Evolutionary conservation across 2,329 filamentous ascomycete species (phyloP).

Genomic region (Exophiala calicioides): DNA sequence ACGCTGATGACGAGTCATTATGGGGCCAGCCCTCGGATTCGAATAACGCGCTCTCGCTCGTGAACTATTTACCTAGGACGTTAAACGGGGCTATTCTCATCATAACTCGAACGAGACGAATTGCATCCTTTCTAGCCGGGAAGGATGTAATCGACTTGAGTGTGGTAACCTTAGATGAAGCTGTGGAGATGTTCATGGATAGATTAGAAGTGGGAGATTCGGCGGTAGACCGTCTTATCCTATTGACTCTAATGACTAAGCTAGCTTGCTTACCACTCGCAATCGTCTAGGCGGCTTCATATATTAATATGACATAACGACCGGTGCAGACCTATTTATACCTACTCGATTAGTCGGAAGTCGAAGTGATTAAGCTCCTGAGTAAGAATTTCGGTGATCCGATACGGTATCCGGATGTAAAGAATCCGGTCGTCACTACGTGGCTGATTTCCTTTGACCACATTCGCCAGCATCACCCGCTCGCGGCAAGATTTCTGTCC

Average conservation of each 20-base stretch:
- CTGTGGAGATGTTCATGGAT: slow-evolving; percentile 34
- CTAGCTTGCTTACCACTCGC: slow-evolving; percentile 33
- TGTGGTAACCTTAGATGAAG: slow-evolving; percentile 1
- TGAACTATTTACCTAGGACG: slow-evolving; percentile 27
- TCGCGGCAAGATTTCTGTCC: slow-evolving; percentile 40
- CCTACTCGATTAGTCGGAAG: slow-evolving; percentile 31
- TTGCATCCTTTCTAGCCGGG: slow-evolving; percentile 27
- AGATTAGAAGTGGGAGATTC: slow-evolving; percentile 8
- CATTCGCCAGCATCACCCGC: slow-evolving; percentile 34
- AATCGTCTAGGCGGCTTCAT: slow-evolving; percentile 33
- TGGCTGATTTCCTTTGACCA: slow-evolving; percentile 43
- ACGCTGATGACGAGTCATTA: slow-evolving; percentile 15
- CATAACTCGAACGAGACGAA: slow-evolving; percentile 33
- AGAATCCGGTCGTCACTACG: slow-evolving; percentile 40
- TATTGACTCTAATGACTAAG: slow-evolving; percentile 20
- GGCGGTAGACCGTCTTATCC: slow-evolving; percentile 12
- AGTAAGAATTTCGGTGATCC: slow-evolving; percentile 38
- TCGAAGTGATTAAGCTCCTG: slow-evolving; percentile 35
- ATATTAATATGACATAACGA: slow-evolving; percentile 22
- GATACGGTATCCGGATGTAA: slow-evolving; percentile 33
- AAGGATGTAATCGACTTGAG: slow-evolving; percentile 3
- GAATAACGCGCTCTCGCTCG: neutral
- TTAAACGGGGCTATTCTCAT: slow-evolving; percentile 33
- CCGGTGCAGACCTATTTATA: slow-evolving; percentile 21
- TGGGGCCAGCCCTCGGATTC: neutral